Evolutionary conservation across 1,284 basidiomycete genomes (phyloP).

Genomic region (Papiliotrema terrestris): DNA sequence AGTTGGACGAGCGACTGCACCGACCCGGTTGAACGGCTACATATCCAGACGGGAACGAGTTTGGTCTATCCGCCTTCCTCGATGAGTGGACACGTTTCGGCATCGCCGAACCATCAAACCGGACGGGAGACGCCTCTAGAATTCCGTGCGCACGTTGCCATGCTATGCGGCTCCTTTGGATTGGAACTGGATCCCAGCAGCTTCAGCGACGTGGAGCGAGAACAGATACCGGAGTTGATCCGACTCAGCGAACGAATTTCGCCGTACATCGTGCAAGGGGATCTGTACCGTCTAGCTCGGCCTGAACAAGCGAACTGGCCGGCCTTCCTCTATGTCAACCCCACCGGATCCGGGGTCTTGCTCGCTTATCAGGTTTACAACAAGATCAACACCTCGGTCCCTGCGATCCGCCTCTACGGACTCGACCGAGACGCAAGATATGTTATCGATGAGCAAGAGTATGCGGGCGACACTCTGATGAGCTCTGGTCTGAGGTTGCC

Average conservation of each 20-base stretch:
- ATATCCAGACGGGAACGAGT: constrained; percentile 33
- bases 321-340: constrained; percentile 19
- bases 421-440: constrained; percentile 14
- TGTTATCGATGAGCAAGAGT: constrained; percentile 12
- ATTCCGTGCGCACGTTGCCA: constrained; percentile 41
- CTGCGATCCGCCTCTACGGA: constrained; percentile 23
- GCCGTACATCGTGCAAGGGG: constrained; percentile 28
- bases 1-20: constrained; percentile 37
- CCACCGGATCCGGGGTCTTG: constrained; percentile 15
- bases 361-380: constrained; percentile 15
- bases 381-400: constrained; percentile 5
- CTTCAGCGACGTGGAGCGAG: constrained; percentile 18
- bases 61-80: constrained; percentile 30
- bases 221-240: constrained; percentile 19
- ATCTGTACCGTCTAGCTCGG: constrained; percentile 25
- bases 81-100: constrained; percentile 35
- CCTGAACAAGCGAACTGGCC: constrained; percentile 30
- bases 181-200: constrained; percentile 34
- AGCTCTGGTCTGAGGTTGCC: constrained; percentile 12
- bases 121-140: constrained; percentile 26
- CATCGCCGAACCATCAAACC: constrained; percentile 32
- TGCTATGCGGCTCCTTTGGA: constrained; percentile 41
- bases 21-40: constrained; percentile 31
- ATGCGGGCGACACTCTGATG: constrained; percentile 17
- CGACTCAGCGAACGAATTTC: constrained; percentile 20